Evolutionary conservation across 306 rosid genomes (phyloP), one percentile per base, ranked within the genome.

Genomic region (Vigna radiata): DNA sequence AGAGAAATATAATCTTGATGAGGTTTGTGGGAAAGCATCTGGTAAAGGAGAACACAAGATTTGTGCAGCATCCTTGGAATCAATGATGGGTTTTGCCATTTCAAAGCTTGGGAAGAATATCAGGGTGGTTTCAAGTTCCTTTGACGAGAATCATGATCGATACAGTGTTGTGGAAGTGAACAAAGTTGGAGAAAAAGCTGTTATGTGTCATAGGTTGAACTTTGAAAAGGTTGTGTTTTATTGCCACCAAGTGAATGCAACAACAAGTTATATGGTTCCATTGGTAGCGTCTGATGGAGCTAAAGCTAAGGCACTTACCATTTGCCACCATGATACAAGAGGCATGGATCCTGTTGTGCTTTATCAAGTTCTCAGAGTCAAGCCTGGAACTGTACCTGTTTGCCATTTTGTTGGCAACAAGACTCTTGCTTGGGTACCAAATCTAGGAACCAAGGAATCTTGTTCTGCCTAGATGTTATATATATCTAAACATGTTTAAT

Each of bases 261-360:
- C 79, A 36, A 63, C 53, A 48, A 5, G 43, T 33, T 75, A 63
- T 17, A 19, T 75, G 33, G 79, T 62, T 33, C 72, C 79, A 4
- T 49, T 75, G 11, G 27, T 75, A 1, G 79, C 72, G 2, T 8
- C 39, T 14, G 79, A 75, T 62, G 79, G 79, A 47, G 63, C 72
- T 36, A 75, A 49, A 63, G 47, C 72, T 14, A 37, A 21, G 52
- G 79, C 79, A 19, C 7, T 63, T 19, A 75, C 79, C 19, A 63
- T 75, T 13, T 75, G 72, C 17, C 79, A 75, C 79, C 79, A 75
- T 33, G 79, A 75, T 16, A 75, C 79, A 14, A 63, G 72, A 63
- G 79, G 72, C 17, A 75, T 75, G 79, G 52, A 75, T 63, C 72
- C 72, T 6, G 4, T 2, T 2, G 41, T 50, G 25, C 41, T 75